Percentiles rank a stretch among this genome's conserved stretches.
phyloP scores from a whole-genome alignment of 78 protist genomes.

The Planoprotostelium fungivorum region DNA sequence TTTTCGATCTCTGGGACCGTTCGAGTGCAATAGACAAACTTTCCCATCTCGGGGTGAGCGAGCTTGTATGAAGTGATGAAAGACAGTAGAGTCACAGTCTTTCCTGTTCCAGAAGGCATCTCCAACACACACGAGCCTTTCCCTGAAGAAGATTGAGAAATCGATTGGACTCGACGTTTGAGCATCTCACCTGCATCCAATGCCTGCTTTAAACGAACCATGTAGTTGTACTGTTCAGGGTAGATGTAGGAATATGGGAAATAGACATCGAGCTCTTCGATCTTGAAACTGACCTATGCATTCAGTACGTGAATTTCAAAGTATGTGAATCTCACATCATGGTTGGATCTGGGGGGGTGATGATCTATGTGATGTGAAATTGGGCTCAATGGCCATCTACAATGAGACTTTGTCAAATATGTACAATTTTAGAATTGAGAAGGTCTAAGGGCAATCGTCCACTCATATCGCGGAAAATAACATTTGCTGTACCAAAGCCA shows the following conservation, averaged over 20 bases:
- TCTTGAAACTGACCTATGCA: conserved; percentile 20
- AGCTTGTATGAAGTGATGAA: conserved; percentile 78
- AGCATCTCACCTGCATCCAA: conserved; percentile 66
- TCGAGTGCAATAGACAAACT: conserved; percentile 92
- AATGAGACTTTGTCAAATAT: too few relatives aligned
- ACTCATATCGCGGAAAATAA: too few relatives aligned
- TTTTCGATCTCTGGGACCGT: conserved; percentile 96
- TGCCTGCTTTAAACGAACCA: conserved; percentile 84
- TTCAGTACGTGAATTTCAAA: neutral
- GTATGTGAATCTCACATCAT: neutral
- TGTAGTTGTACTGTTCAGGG: conserved; percentile 97
- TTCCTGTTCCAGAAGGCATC: conserved; percentile 99
- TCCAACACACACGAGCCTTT: conserved; percentile 88
- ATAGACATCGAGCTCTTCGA: conserved; percentile 86
- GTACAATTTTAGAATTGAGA: too few relatives aligned
- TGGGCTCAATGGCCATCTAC: too few relatives aligned
- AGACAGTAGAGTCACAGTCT: conserved; percentile 92
- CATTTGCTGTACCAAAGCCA: too few relatives aligned
- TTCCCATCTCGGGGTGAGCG: conserved; percentile 39
- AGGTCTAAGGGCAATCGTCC: too few relatives aligned
- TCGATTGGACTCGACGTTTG: neutral
- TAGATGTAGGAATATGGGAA: conserved; percentile 95
- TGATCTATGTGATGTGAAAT: too few relatives aligned
- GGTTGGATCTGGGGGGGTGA: neutral
- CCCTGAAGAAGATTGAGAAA: neutral